phyloP scores from a whole-genome alignment of 1,284 basidiomycete genomes.

The Tremellales sp. region DNA sequence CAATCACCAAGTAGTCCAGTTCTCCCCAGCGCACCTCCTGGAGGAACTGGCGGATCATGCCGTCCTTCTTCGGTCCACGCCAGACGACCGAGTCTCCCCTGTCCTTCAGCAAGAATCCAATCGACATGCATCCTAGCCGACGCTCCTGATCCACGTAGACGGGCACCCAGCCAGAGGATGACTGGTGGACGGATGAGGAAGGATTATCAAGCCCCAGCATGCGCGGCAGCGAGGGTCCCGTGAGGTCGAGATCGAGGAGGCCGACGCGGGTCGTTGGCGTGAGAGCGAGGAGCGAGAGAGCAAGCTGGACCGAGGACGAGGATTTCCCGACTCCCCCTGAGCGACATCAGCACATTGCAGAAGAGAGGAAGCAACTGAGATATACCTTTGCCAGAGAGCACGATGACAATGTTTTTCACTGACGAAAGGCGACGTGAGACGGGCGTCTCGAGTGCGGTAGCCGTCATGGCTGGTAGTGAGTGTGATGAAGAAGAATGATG shows the following conservation, averaged over 20 bases:
- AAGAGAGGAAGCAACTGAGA: background rate
- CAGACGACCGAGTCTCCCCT: slow-evolving; percentile 93
- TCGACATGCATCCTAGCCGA: slow-evolving; percentile 88
- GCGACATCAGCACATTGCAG: background rate
- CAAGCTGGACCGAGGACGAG: slow-evolving; percentile 88
- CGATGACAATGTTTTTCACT: slow-evolving; percentile 85
- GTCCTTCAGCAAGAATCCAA: slow-evolving; percentile 87
- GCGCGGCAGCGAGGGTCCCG: slow-evolving; percentile 92
- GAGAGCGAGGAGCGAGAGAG: slow-evolving; percentile 73
- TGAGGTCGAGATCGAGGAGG: slow-evolving; percentile 92
- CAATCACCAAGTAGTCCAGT: slow-evolving; percentile 92
- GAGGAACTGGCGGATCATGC: slow-evolving; percentile 98
- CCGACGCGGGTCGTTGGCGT: slow-evolving; percentile 65
- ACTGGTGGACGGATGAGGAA: slow-evolving; percentile 68
- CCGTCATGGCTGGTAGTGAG: slow-evolving; percentile 35
- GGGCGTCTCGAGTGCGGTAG: slow-evolving; percentile 52
- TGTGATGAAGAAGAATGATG: too few relatives aligned
- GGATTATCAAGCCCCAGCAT: slow-evolving; percentile 89
- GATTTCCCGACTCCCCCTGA: slow-evolving; percentile 95
- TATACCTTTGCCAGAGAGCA: slow-evolving; percentile 78
- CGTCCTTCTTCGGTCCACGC: slow-evolving; percentile 99
- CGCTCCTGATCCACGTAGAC: slow-evolving; percentile 80
- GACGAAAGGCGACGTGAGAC: slow-evolving; percentile 61
- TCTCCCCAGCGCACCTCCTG: slow-evolving; percentile 96
- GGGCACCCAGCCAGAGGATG: slow-evolving; percentile 94